Percentiles rank a stretch among this genome's conserved stretches.
Conservation (phyloP, 352 stramenopile species). For the Phytophthora chlamydospora region DNA sequence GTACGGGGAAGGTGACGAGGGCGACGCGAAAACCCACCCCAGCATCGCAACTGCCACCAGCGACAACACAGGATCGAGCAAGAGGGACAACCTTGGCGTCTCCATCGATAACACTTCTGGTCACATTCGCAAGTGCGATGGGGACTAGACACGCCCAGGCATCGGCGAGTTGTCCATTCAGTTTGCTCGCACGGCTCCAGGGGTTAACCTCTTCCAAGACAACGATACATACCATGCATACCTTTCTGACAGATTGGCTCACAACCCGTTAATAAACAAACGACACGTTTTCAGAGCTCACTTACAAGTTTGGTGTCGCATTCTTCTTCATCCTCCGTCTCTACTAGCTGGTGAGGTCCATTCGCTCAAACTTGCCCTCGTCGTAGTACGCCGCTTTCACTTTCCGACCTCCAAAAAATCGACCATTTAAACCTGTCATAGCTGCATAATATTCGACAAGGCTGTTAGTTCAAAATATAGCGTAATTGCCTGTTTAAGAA, state of each 20-base stretch:
- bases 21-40: neutral
- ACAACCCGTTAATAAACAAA: conserved; percentile 7
- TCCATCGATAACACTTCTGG: neutral
- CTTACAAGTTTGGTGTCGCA: conserved; percentile 13
- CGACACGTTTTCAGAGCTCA: conserved; percentile 22
- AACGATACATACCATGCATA: conserved; percentile 2
- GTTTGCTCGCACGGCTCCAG: neutral
- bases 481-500: conserved; percentile 2
- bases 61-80: neutral
- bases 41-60: neutral
- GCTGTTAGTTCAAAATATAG: neutral
- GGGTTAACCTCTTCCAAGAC: neutral
- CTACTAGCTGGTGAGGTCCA: conserved; percentile 58
- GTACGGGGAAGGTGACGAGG: neutral
- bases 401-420: conserved; percentile 91
- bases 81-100: neutral
- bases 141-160: conserved; percentile 6
- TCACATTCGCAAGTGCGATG: conserved; percentile 4
- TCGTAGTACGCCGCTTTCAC: conserved; percentile 86
- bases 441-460: conserved; percentile 38
- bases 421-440: conserved; percentile 78
- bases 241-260: conserved; percentile 2
- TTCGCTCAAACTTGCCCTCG: conserved; percentile 72
- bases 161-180: no score
- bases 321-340: conserved; percentile 16